phyloP scores from a whole-genome alignment of 2,329 filamentous ascomycete species.

The Talaromyces sp. region DNA sequence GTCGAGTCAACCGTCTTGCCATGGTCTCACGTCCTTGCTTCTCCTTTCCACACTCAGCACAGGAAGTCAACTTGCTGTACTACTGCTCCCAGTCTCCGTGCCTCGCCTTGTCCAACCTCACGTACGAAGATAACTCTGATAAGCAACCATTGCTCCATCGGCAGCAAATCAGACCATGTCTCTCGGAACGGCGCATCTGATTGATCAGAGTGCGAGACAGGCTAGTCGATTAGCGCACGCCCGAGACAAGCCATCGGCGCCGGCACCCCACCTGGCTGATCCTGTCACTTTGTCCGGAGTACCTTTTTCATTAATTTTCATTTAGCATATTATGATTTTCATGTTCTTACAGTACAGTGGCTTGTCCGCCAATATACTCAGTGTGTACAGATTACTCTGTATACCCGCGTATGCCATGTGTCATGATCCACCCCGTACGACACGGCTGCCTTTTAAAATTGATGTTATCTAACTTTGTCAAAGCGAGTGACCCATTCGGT shows the following conservation, averaged over 20 bases:
- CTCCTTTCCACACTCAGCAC: too few species aligned
- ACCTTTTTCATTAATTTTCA: neutral
- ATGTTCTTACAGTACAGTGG: neutral
- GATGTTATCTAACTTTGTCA: neutral
- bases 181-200: neutral
- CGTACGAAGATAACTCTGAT: neutral
- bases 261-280: constrained; percentile 3
- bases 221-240: constrained; percentile 5
- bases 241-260: constrained; percentile 14
- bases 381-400: neutral
- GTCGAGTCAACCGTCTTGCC: neutral
- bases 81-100: neutral
- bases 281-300: constrained; percentile 6
- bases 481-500: neutral
- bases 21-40: neutral
- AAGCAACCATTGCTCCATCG: neutral
- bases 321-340: neutral
- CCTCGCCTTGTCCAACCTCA: neutral
- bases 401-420: too few species aligned
- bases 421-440: too few species aligned
- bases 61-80: too few species aligned
- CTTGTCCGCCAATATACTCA: neutral
- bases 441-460: neutral
- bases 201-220: neutral
- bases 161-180: neutral